phyloP scores from a whole-genome alignment of 306 rosid species.

The Malus sylvestris region DNA sequence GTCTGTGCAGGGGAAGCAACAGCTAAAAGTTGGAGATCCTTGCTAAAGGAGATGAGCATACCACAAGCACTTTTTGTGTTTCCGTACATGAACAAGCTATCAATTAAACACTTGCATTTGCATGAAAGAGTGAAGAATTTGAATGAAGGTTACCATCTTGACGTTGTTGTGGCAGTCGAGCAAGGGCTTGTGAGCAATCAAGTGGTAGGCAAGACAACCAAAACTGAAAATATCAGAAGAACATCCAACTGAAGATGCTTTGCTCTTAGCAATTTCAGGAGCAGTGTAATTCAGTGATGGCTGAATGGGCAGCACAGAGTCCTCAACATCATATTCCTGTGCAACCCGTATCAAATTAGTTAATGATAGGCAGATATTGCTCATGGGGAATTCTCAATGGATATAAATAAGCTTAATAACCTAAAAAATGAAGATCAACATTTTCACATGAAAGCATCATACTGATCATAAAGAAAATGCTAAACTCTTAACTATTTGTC shows the following conservation, averaged over 20 bases:
- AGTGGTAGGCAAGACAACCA: constrained; percentile 93
- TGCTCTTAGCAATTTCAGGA: constrained; percentile 84
- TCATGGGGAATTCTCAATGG: not conserved
- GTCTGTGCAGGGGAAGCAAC: not conserved
- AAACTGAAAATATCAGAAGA: constrained; percentile 90
- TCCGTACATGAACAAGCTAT: not conserved
- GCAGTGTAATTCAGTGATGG: constrained; percentile 90
- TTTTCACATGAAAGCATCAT: constrained; percentile 8
- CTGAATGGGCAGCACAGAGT: constrained; percentile 84
- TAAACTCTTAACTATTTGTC: not conserved
- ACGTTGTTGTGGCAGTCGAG: constrained; percentile 89
- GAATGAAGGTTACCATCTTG: constrained; percentile 64
- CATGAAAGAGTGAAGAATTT: constrained; percentile 5
- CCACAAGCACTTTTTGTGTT: not conserved
- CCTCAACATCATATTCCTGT: constrained; percentile 97
- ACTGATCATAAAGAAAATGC: not conserved
- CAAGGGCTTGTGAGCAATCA: constrained; percentile 76
- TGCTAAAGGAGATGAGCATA: not conserved
- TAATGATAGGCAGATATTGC: not conserved
- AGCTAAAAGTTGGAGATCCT: not conserved
- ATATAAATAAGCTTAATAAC: not conserved
- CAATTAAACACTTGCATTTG: not conserved
- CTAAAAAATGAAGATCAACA: not conserved
- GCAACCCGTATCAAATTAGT: constrained; percentile 7
- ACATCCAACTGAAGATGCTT: constrained; percentile 45